These are phyloP conservation scores for Penicillium steckii DNA, from an alignment of 495 filamentous ascomycete genomes.

Conservation along the genomic window DNA sequence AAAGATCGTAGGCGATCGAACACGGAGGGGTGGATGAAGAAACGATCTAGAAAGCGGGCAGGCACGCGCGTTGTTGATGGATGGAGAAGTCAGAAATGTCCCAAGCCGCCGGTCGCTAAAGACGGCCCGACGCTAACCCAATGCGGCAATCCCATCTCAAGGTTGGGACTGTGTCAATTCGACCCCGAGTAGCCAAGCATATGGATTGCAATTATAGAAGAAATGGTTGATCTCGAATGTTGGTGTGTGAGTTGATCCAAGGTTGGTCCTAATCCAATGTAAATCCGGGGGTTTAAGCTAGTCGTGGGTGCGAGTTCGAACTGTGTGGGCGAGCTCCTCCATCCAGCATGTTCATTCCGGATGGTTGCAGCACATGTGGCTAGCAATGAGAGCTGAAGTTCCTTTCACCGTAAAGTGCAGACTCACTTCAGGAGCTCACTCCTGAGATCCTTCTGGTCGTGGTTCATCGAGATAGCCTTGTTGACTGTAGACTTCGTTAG, in stretches of 20 bases:
- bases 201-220: background rate
- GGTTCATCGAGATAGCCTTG: background rate
- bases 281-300: background rate
- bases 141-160: conserved; percentile 27
- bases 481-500: background rate
- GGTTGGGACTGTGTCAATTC: too few species aligned
- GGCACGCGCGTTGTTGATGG: conserved; percentile 51
- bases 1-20: conserved; percentile 18
- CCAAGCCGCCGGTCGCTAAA: conserved; percentile 43
- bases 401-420: background rate
- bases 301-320: background rate
- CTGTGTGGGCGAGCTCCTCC: background rate
- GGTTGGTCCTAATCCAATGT: too few species aligned
- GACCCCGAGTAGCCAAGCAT: too few species aligned
- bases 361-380: background rate
- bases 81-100: conserved; percentile 51
- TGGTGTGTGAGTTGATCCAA: too few species aligned
- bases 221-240: background rate
- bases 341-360: background rate
- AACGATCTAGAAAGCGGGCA: conserved; percentile 30
- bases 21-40: conserved; percentile 36
- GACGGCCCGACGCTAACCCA: conserved; percentile 41
- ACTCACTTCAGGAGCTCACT: background rate
- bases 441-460: background rate
- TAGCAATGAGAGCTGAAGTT: background rate